Base-by-base conservation (phyloP, 352 stramenopile species). In the Peronospora belbahrii region DNA sequence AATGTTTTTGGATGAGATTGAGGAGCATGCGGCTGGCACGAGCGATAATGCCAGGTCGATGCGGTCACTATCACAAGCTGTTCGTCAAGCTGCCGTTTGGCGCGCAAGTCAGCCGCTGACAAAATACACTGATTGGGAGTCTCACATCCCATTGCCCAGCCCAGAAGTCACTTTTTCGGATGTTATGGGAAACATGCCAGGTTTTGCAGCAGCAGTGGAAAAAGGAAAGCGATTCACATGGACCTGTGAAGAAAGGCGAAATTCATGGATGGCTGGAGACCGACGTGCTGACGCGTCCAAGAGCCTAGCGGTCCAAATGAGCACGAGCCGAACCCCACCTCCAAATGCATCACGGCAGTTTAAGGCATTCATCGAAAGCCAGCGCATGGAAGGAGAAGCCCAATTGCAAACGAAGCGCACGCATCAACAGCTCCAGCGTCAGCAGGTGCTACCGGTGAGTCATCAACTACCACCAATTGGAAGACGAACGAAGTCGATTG, bases 81-180 rank as follows among this genome's bases (percentile, higher is more conserved):
- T 90, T 36, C 76, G 81, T 20, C 78, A 87, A 49, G 75, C 80
- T 2, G 78, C 81, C 4, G 58, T 89, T 28, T 93, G 81, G 81
- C 73, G 74, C 3, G 78, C 76, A 25, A 88, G 81, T 32, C 70
- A 84, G 36, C 81, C 78, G 15, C 56, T 88, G 24, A 83, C 65
- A 17, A 72, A 68, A 34, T 85, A 80, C 41, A 76, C 69, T 25
- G 72, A 81, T 33, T 88, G 74, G 74, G 73, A 82, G 15, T 67
- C 64, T 10, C 67, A 84, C n/a, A 51, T 72, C 7, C 67, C 76
- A 25, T 67, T 70, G 4, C 60, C 63, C 2, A 81, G 65, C 28
- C 68, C 72, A 3, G 74, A 87, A 42, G 77, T 67, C 27, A 88
- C 77, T 0, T 88, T 88, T 53, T 86, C 77, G 3, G 74, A 88